Base-by-base conservation (phyloP, 2,329 filamentous ascomycete genomes). In the Colletotrichum navitas region DNA sequence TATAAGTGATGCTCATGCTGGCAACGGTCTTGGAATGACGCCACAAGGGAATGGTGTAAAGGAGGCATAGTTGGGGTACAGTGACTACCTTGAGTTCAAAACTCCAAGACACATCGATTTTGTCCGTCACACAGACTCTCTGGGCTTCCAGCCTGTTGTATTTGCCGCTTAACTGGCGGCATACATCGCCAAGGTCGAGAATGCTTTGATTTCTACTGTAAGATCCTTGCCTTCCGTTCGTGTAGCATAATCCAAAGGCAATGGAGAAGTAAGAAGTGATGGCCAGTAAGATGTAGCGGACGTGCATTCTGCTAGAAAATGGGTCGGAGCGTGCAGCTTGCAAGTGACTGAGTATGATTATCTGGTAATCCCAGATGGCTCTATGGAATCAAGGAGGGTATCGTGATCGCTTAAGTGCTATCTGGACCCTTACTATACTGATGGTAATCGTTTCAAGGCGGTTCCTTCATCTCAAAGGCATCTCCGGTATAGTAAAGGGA, bases 371-470 rank as follows among this genome's bases (percentile, higher is more conserved):
- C 2, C 8, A 14, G 8, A 10, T 10, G 26, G 49, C 16, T 39
- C 36, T 39, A 14, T 11, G 14, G 11, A 4, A 10, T 34, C 8
- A n/a, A 26, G 47, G 8, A 3, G 52, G 52, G 32, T 4, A 55
- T 6, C 4, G 2, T 2, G 12, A 18, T n/a, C 5, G 12, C n/a
- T 32, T 55, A n/a, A 36, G n/a, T 6, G 29, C 21, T 14, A 10
- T 14, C 1, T 8, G 29, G 24, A 51, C n/a, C 5, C 12, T 45
- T 12, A 26, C 2, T 16, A 24, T 51, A 8, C 4, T 26, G 5
- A 7, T 1, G 2, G 3, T 1, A n/a, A 29, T 16, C 0, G 12
- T 8, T 26, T 16, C 2, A 7, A 6, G 18, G 3, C 43, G 8
- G 1, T 45, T n/a, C 21, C 43, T 11, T 45, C 21, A n/a, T n/a